These are phyloP conservation scores for Ustilago bromivora DNA, from an alignment of 1,284 basidiomycete genomes.

Conservation along the genomic window DNA sequence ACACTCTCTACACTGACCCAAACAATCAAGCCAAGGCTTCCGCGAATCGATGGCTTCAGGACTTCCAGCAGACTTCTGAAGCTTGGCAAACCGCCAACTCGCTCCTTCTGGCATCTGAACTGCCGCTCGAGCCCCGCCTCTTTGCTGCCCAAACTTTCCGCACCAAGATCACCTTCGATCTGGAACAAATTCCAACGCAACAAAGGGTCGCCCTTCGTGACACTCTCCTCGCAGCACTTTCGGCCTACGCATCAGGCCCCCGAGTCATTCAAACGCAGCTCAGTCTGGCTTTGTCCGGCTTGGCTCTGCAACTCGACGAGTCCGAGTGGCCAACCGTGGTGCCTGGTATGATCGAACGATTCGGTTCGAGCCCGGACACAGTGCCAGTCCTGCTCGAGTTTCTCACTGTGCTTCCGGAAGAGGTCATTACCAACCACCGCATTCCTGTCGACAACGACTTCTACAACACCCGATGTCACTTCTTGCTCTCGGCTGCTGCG, in stretches of 20 bases:
- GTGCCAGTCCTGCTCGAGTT: constrained; percentile 90
- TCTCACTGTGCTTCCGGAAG: constrained; percentile 90
- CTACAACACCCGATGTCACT: constrained; percentile 69
- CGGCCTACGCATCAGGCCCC: constrained; percentile 78
- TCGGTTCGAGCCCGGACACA: constrained; percentile 84
- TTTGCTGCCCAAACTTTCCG: constrained; percentile 98
- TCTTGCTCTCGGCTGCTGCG: constrained; percentile 74
- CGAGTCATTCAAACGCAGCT: constrained; percentile 89
- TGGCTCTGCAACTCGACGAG: constrained; percentile 88
- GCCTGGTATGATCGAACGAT: constrained; percentile 83
- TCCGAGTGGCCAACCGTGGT: constrained; percentile 82
- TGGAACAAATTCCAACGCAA: constrained; percentile 83
- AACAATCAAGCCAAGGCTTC: constrained; percentile 84
- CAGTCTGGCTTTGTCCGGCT: constrained; percentile 86
- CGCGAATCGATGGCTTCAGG: constrained; percentile 70
- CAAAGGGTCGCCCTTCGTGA: constrained; percentile 85
- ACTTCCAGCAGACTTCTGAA: constrained; percentile 76
- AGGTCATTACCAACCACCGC: constrained; percentile 84
- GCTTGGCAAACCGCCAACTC: constrained; percentile 96
- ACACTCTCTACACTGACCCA: constrained; percentile 75
- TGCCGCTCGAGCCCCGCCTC: constrained; percentile 83
- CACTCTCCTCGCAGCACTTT: constrained; percentile 84
- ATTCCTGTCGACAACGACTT: constrained; percentile 91
- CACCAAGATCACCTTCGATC: constrained; percentile 94
- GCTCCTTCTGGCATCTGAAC: constrained; percentile 83